Percentiles rank a stretch among this genome's conserved stretches.
Evolutionary conservation across 2,329 filamentous ascomycete species (phyloP).

Genomic region (Clarireedia paspali): DNA sequence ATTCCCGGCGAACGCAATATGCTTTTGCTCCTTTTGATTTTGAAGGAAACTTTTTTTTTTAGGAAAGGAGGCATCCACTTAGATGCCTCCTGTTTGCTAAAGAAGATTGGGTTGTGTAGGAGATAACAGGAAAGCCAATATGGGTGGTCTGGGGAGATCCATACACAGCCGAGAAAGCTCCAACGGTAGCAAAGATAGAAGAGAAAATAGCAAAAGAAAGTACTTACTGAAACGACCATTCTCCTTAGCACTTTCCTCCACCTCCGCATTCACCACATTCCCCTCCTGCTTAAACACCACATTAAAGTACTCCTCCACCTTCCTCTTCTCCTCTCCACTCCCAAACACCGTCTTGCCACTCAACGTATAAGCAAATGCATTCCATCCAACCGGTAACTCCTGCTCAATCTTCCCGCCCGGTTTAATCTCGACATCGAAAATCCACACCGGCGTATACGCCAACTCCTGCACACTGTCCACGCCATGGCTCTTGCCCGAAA

Average conservation of each 20-base stretch:
- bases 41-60: neutral
- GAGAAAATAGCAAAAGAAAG: neutral
- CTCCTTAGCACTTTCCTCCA: constrained; percentile 56
- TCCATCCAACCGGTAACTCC: constrained; percentile 72
- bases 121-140: too few species aligned
- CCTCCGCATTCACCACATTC: constrained; percentile 65
- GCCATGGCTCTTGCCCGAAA: constrained; percentile 76
- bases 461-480: constrained; percentile 83
- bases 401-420: constrained; percentile 75
- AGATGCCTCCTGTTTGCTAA: neutral
- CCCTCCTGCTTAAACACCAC: constrained; percentile 79
- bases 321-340: constrained; percentile 39
- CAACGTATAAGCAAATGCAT: constrained; percentile 83
- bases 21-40: constrained; percentile 3
- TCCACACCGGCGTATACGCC: constrained; percentile 96
- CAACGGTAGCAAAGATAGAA: constrained; percentile 2
- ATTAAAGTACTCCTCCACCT: constrained; percentile 70
- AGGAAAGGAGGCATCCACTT: neutral
- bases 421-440: constrained; percentile 73
- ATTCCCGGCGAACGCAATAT: constrained; percentile 24
- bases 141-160: neutral
- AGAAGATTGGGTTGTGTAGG: neutral
- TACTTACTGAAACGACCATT: constrained; percentile 35
- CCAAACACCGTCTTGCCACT: constrained; percentile 62
- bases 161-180: neutral